Percentiles rank a stretch among this genome's conserved stretches.
phyloP scores from a whole-genome alignment of 208 protist genomes.

The Leptomonas pyrrhocoris region DNA sequence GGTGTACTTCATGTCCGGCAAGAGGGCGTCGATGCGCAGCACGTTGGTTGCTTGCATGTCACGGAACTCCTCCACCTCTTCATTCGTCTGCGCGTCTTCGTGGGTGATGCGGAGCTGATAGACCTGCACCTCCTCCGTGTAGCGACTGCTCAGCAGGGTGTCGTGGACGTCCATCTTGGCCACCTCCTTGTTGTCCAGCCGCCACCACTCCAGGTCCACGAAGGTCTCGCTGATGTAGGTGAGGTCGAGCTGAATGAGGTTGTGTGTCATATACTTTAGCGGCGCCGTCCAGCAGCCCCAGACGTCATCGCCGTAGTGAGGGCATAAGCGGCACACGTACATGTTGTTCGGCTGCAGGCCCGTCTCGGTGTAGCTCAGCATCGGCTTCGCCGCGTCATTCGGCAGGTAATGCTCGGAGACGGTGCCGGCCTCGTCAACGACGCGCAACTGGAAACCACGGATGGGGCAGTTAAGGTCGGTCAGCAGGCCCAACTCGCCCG shows the following conservation, averaged over 20 bases:
- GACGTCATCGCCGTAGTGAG: constrained; percentile 73
- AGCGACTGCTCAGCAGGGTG: constrained; percentile 57
- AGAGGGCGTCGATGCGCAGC: constrained; percentile 79
- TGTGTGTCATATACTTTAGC: constrained; percentile 91
- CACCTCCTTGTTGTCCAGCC: constrained; percentile 81
- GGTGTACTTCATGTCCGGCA: constrained; percentile 89
- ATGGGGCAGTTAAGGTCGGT: constrained; percentile 60
- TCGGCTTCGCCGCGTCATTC: constrained; percentile 24
- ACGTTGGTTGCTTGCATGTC: constrained; percentile 76
- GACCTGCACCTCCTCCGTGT: constrained; percentile 61
- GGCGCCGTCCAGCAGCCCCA: constrained; percentile 86
- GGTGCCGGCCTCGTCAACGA: constrained; percentile 69
- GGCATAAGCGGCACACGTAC: constrained; percentile 84
- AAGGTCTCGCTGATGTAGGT: constrained; percentile 89
- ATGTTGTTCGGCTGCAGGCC: constrained; percentile 81
- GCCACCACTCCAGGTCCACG: constrained; percentile 90
- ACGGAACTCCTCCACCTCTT: constrained; percentile 68
- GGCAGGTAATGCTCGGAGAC: constrained; percentile 30
- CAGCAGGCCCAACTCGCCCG: constrained; percentile 60
- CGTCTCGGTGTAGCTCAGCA: constrained; percentile 67
- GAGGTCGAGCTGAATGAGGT: constrained; percentile 90
- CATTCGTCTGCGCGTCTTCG: constrained; percentile 53
- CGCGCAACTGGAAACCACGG: constrained; percentile 72
- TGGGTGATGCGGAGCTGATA: constrained; percentile 83
- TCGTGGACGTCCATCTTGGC: constrained; percentile 53